These are phyloP conservation scores for Coccinonectria pachysandricola DNA, from an alignment of 2,329 filamentous ascomycete species.

Conservation along the genomic window DNA sequence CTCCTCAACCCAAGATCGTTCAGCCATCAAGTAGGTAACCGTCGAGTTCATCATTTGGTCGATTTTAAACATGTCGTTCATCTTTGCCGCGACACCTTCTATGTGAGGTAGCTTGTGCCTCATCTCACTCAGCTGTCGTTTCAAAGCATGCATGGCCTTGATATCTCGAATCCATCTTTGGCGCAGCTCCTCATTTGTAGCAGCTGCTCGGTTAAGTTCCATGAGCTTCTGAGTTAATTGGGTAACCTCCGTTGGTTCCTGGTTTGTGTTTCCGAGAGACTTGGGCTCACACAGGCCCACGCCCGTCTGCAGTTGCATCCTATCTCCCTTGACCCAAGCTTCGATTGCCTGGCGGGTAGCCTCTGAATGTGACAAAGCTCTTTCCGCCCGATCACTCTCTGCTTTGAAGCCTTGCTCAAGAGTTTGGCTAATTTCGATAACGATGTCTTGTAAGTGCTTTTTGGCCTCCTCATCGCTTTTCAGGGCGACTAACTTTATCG, in stretches of 20 bases:
- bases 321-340: conserved; percentile 11
- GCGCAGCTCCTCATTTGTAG: conserved; percentile 10
- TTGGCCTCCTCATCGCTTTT: conserved; percentile 8
- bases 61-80: conserved; percentile 18
- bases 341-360: conserved; percentile 8
- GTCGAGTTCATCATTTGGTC: conserved; percentile 20
- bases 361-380: conserved; percentile 7
- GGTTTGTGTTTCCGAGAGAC: no score
- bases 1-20: conserved; percentile 20
- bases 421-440: conserved; percentile 9
- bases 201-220: conserved; percentile 12
- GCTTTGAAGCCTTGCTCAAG: conserved; percentile 15
- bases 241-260: conserved; percentile 2
- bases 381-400: conserved; percentile 12
- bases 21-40: conserved; percentile 17
- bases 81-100: conserved; percentile 13
- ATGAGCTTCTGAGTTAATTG: conserved; percentile 9
- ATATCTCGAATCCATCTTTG: conserved; percentile 20
- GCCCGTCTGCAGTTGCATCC: no score
- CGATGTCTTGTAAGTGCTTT: conserved; percentile 8
- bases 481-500: conserved; percentile 4
- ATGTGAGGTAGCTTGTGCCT: conserved; percentile 15
- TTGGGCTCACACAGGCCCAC: no score
- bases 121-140: conserved; percentile 15
- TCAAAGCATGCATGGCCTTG: conserved; percentile 15